Percentiles rank a stretch among this genome's conserved stretches.
phyloP scores from a whole-genome alignment of 495 filamentous ascomycete species.

The Chlorociboria aeruginascens region DNA sequence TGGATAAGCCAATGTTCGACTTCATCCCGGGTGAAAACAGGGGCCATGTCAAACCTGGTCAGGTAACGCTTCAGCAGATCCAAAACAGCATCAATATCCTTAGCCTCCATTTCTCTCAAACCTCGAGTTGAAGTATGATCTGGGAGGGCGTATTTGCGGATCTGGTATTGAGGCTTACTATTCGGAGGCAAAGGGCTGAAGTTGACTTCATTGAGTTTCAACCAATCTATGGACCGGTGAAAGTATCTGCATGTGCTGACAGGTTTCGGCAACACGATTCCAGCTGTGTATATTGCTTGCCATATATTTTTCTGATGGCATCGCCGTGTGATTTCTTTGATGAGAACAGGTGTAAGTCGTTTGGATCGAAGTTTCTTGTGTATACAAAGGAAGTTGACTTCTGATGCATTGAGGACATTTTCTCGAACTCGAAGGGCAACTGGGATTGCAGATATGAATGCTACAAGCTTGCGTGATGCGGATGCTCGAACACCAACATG shows the following conservation, averaged over 20 bases:
- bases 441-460: slow-evolving; percentile 89
- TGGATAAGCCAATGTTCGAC: slow-evolving; percentile 80
- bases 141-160: slow-evolving; percentile 68
- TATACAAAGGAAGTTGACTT: slow-evolving; percentile 96
- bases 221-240: slow-evolving; percentile 86
- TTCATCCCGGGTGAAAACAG: slow-evolving; percentile 66
- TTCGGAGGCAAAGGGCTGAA: slow-evolving; percentile 74
- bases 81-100: slow-evolving; percentile 68
- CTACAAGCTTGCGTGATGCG: slow-evolving; percentile 70
- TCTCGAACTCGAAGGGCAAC: slow-evolving; percentile 68
- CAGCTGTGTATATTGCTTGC: slow-evolving; percentile 92
- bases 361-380: slow-evolving; percentile 96
- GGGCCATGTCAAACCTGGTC: slow-evolving; percentile 70
- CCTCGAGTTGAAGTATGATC: slow-evolving; percentile 55
- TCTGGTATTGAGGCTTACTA: slow-evolving; percentile 71
- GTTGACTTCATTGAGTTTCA: slow-evolving; percentile 85
- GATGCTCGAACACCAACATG: slow-evolving; percentile 82
- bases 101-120: slow-evolving; percentile 66
- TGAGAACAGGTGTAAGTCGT: slow-evolving; percentile 80
- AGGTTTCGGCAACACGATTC: slow-evolving; percentile 79
- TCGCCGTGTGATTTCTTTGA: slow-evolving; percentile 90
- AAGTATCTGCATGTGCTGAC: slow-evolving; percentile 89
- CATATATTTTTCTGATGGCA: slow-evolving; percentile 74
- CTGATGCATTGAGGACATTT: slow-evolving; percentile 61
- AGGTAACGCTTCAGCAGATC: slow-evolving; percentile 68